Conservation (phyloP, 495 filamentous ascomycete genomes). For the Xylaria cubensis region DNA sequence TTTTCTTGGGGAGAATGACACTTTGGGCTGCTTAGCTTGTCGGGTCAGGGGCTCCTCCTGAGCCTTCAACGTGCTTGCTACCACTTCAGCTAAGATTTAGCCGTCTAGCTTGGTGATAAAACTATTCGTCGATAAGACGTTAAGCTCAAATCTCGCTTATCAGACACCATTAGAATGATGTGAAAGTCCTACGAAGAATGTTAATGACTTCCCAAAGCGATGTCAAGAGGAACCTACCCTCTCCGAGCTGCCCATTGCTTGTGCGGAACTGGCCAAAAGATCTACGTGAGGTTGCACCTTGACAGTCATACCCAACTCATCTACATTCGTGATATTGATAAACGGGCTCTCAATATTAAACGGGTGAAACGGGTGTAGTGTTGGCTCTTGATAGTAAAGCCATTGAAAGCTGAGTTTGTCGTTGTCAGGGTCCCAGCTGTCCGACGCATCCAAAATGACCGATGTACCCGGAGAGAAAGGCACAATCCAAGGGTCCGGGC, state of each 20-base stretch:
- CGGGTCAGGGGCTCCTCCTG: no score
- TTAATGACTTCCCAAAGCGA: not conserved
- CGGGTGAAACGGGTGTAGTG: not conserved
- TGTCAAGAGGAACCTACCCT: not conserved
- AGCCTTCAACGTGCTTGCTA: no score
- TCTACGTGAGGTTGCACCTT: not conserved
- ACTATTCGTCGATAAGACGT: not conserved
- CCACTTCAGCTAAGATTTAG: not conserved
- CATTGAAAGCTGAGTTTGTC: not conserved
- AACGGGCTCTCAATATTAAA: not conserved
- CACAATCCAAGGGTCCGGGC: not conserved
- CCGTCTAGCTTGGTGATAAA: not conserved
- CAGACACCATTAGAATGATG: not conserved
- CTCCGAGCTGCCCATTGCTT: not conserved
- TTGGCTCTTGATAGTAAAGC: not conserved
- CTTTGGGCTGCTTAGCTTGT: no score
- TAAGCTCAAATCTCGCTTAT: not conserved
- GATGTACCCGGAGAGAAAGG: not conserved
- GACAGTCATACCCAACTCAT: not conserved
- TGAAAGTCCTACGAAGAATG: slow-evolving; percentile 1
- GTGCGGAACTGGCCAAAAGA: not conserved
- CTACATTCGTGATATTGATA: not conserved
- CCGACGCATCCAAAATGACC: not conserved
- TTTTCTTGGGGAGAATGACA: no score
- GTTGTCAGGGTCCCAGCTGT: not conserved